phyloP scores from a whole-genome alignment of 768 basidiomycete genomes.

The Calocybe cyanea region DNA sequence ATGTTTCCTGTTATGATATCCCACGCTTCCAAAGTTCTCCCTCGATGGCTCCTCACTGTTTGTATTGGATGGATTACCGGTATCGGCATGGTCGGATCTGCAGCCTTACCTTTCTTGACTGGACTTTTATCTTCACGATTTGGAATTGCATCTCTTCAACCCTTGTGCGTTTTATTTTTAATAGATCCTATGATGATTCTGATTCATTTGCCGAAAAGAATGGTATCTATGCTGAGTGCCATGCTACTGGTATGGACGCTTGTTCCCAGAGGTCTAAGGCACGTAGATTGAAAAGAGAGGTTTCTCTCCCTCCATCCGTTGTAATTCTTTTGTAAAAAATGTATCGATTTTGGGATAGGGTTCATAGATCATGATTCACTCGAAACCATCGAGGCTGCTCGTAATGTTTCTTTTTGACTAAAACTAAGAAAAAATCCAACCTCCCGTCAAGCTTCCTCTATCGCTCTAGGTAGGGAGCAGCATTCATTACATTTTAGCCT shows the following conservation, averaged over 20 bases:
- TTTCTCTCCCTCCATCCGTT: background rate
- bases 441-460: too few species aligned
- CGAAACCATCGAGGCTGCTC: too few species aligned
- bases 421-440: too few species aligned
- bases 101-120: constrained; percentile 19
- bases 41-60: constrained; percentile 32
- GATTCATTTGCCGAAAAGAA: background rate
- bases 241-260: constrained; percentile 22
- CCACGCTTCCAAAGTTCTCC: constrained; percentile 30
- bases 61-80: constrained; percentile 42
- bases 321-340: too few species aligned
- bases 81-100: constrained; percentile 26
- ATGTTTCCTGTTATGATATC: constrained; percentile 45
- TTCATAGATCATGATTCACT: too few species aligned
- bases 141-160: constrained; percentile 13
- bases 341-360: too few species aligned
- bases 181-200: background rate
- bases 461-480: too few species aligned
- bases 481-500: too few species aligned
- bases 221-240: constrained; percentile 21
- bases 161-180: constrained; percentile 9
- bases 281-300: constrained; percentile 11
- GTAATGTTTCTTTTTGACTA: too few species aligned
- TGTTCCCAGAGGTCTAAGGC: constrained; percentile 17
- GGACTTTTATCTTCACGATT: constrained; percentile 14